Evolutionary conservation across 2,329 filamentous ascomycete species (phyloP).

Genomic region (Pyrenochaeta sp.): DNA sequence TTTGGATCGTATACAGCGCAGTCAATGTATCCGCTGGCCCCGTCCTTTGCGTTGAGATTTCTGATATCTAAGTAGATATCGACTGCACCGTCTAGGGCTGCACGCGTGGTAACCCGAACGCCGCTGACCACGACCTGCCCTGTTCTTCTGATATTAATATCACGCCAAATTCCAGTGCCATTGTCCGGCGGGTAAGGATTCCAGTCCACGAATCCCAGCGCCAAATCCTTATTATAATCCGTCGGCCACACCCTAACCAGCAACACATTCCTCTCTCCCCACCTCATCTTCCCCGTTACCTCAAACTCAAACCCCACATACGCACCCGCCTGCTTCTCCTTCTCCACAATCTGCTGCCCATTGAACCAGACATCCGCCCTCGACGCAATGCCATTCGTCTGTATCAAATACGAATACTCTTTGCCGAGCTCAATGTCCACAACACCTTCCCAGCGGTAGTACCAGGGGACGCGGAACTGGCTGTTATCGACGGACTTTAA

Average conservation of each 20-base stretch:
- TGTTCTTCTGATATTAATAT: slow-evolving; percentile 63
- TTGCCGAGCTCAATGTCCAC: slow-evolving; percentile 29
- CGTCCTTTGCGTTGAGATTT: slow-evolving; percentile 19
- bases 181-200: slow-evolving; percentile 68
- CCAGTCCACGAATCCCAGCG: slow-evolving; percentile 68
- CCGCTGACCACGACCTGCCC: slow-evolving; percentile 53
- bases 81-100: slow-evolving; percentile 23
- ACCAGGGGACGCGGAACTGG: slow-evolving; percentile 64
- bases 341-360: slow-evolving; percentile 60
- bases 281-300: slow-evolving; percentile 54
- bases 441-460: slow-evolving; percentile 64
- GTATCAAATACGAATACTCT: slow-evolving; percentile 59
- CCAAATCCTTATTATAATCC: slow-evolving; percentile 66
- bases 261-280: slow-evolving; percentile 57
- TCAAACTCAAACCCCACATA: slow-evolving; percentile 66
- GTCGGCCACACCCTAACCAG: slow-evolving; percentile 65
- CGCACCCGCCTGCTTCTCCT: slow-evolving; percentile 60
- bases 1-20: slow-evolving; percentile 19
- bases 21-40: slow-evolving; percentile 11
- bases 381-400: slow-evolving; percentile 67
- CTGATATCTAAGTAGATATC: slow-evolving; percentile 30
- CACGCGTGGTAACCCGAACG: slow-evolving; percentile 34
- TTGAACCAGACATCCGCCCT: slow-evolving; percentile 68
- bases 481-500: slow-evolving; percentile 54
- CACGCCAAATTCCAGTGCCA: slow-evolving; percentile 68